Conservation (phyloP, 176 grass and related monocot genomes). For the Bromus sterilis region DNA sequence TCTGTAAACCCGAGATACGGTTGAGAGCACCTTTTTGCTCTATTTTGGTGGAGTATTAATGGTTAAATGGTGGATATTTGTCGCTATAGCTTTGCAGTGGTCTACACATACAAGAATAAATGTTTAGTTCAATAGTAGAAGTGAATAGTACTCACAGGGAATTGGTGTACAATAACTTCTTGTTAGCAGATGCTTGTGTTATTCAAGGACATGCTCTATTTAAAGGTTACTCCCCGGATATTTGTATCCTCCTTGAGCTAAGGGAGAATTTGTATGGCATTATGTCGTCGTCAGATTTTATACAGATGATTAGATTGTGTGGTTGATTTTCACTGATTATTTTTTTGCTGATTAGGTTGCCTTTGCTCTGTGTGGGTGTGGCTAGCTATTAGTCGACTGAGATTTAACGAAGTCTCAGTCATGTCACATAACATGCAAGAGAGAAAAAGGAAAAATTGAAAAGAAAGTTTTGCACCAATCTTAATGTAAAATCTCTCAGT, state of each 20-base stretch:
- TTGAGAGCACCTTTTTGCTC: neutral
- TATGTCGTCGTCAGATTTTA: neutral
- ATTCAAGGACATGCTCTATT: neutral
- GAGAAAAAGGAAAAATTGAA: no score
- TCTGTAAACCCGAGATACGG: neutral
- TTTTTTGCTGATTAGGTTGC: neutral
- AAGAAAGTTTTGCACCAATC: no score
- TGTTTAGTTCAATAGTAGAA: neutral
- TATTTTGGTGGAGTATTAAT: neutral
- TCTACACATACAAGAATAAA: neutral
- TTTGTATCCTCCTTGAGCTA: neutral
- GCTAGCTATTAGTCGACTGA: no score
- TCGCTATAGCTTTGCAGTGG: neutral
- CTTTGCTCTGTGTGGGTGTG: neutral
- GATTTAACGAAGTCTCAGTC: no score
- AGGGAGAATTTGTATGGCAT: neutral
- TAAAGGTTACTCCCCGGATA: neutral
- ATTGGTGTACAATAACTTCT: neutral
- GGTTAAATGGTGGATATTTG: neutral
- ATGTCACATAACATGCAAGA: no score
- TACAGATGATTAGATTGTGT: neutral
- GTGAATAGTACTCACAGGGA: neutral
- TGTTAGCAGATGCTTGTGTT: neutral
- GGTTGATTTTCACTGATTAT: neutral
- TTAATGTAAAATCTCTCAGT: no score